Conservation (phyloP, 1,139 yeast species). For the Debaryomycetaceae sp. region DNA sequence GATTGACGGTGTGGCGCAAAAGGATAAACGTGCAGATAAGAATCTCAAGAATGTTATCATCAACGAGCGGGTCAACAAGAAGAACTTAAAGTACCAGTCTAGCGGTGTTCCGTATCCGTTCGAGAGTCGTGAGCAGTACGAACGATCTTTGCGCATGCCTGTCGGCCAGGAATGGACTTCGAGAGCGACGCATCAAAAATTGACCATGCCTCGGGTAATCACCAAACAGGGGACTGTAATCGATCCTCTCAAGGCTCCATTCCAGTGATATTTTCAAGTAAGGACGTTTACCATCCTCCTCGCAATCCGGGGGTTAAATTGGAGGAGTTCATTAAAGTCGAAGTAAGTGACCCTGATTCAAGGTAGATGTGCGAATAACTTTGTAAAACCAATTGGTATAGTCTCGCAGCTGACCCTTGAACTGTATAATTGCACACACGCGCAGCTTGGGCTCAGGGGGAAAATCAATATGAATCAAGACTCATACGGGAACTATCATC, state of each 20-base stretch:
- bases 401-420: too few relatives aligned
- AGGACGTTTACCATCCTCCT: too few relatives aligned
- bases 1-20: conserved; percentile 60
- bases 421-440: too few relatives aligned
- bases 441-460: too few relatives aligned
- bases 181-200: conserved; percentile 72
- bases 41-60: conserved; percentile 72
- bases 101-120: conserved; percentile 87
- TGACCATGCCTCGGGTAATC: conserved; percentile 81
- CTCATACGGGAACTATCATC: too few relatives aligned
- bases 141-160: conserved; percentile 90
- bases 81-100: conserved; percentile 75
- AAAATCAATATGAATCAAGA: too few relatives aligned
- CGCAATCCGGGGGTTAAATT: too few relatives aligned
- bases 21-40: conserved; percentile 69
- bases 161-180: conserved; percentile 96
- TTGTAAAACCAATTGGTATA: too few relatives aligned
- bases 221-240: conserved; percentile 84
- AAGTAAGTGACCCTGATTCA: too few relatives aligned
- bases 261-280: conserved; percentile 20
- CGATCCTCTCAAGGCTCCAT: conserved; percentile 77
- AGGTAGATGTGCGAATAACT: too few relatives aligned
- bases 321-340: too few relatives aligned
- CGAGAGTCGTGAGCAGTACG: conserved; percentile 90
- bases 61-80: conserved; percentile 79